Conservation (phyloP, 1,284 basidiomycete species). For the Tetrapyrgos nigripes region DNA sequence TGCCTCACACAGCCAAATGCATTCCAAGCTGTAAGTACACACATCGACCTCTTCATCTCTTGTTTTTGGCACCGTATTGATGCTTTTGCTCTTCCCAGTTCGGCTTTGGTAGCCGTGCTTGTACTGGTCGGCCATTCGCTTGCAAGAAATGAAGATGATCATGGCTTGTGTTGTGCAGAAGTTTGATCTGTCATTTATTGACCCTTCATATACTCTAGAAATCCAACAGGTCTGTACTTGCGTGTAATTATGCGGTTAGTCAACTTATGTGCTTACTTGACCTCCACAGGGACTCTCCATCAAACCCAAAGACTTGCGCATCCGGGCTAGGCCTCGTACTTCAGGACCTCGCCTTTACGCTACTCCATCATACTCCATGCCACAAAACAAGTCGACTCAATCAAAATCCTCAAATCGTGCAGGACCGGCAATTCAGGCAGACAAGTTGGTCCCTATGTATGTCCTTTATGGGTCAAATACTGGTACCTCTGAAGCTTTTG, state of each 20-base stretch:
- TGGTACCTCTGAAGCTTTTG: constrained; percentile 57
- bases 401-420: not conserved
- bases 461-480: constrained; percentile 57
- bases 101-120: constrained; percentile 47
- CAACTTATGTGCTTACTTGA: constrained; percentile 43
- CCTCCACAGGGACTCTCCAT: constrained; percentile 53
- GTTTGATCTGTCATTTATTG: constrained; percentile 50
- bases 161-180: constrained; percentile 48
- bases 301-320: constrained; percentile 51
- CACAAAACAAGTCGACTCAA: not conserved
- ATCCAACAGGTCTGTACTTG: not conserved
- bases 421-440: constrained; percentile 8
- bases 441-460: constrained; percentile 41
- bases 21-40: constrained; percentile 55
- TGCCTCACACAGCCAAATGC: constrained; percentile 39
- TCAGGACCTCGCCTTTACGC: constrained; percentile 16
- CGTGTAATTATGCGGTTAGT: not conserved
- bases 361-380: constrained; percentile 14
- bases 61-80: not conserved
- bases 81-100: constrained; percentile 19
- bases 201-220: constrained; percentile 44
- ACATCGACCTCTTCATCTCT: not conserved
- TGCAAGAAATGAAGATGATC: constrained; percentile 54
- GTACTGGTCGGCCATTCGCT: constrained; percentile 54
- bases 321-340: constrained; percentile 40